Evolutionary conservation across 805 yeast species (phyloP), one percentile per base, ranked within the genome.

Genomic region (Starmerella potacharoeniae): DNA sequence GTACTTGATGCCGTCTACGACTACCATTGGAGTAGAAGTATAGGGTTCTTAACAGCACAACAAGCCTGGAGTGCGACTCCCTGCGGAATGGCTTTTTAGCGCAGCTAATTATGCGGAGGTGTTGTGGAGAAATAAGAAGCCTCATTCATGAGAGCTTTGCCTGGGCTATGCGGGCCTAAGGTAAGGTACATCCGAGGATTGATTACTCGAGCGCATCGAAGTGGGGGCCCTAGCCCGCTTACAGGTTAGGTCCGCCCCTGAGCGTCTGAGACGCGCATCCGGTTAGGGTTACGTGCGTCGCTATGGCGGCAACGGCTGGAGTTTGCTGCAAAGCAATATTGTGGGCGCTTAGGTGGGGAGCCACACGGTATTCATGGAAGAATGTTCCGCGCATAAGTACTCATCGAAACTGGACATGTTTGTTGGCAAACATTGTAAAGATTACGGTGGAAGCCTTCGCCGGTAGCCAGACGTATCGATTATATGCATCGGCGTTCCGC

Each of bases 1-100:
- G 69, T 89, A 91, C 67, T 93, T 91, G 60, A 86, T 83, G 40
- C 97, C 97, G 64, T 89, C 87, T 52, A 91, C 82, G 52, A 87
- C 74, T 17, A 34, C 44, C 30, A 39, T 42, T 28, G 35, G 16
- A 14, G 30, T 9, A 13, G 33, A 22, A 14, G 35, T 22, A 9
- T 11, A 42, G 3, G 22, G 34, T 30, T 33, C 10, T 28, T 7
- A 2, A 40, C 43, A 16, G 29, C 43, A 6, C 13, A 6, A 6
- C 13, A 16, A 40, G 43, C 29, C 7, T 22, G 22, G 22, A 3
- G 22, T 22, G 22, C 22, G 22, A 22, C 22, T 22, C 22, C 22
- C 22, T 22, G 22, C 22, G 22, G 22, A 3, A 22, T 22, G 22
- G 3, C 22, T 22, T 22, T 22, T 22, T 22, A 22, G 22, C 22